phyloP scores from a whole-genome alignment of 768 basidiomycete genomes.

The Rhodocollybia butyracea region DNA sequence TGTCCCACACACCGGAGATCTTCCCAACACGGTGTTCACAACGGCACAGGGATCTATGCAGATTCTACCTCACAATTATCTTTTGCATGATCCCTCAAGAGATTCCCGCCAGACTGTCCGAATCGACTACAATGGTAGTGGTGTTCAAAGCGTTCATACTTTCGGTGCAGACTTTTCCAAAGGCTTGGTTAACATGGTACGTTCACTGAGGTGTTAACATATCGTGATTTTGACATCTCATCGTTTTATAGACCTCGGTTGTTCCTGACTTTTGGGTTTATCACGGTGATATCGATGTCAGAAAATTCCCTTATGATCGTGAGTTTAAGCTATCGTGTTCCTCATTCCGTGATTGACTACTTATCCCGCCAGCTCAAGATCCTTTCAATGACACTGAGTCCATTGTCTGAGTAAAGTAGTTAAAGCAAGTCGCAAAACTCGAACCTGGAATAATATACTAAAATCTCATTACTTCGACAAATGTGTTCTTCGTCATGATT shows the following conservation, averaged over 20 bases:
- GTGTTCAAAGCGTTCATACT: conserved; percentile 16
- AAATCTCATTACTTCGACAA: too few relatives aligned
- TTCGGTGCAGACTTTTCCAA: conserved; percentile 15
- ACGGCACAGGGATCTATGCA: conserved; percentile 18
- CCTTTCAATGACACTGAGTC: too few relatives aligned
- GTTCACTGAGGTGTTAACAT: too few relatives aligned
- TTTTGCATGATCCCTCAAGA: conserved; percentile 18
- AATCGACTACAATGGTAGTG: conserved; percentile 16
- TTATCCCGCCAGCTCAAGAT: too few relatives aligned
- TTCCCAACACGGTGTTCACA: conserved; percentile 20
- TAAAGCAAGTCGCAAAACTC: too few relatives aligned
- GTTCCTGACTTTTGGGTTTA: conserved; percentile 15
- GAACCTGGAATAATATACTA: too few relatives aligned
- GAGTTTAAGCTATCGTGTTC: too few relatives aligned
- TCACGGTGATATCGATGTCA: conserved; percentile 16
- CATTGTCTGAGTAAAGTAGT: too few relatives aligned
- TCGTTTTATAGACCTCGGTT: conserved; percentile 11
- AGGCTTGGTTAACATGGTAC: conserved; percentile 16
- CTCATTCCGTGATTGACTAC: too few relatives aligned
- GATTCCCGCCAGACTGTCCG: conserved; percentile 15
- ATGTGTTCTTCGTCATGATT: too few relatives aligned
- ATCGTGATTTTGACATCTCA: too few relatives aligned
- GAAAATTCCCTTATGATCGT: conserved; percentile 22
- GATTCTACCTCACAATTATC: conserved; percentile 18
- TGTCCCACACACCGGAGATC: conserved; percentile 19